These are phyloP conservation scores for Debaryomyces prosopidis DNA, from an alignment of 805 yeast species.

Conservation along the genomic window DNA sequence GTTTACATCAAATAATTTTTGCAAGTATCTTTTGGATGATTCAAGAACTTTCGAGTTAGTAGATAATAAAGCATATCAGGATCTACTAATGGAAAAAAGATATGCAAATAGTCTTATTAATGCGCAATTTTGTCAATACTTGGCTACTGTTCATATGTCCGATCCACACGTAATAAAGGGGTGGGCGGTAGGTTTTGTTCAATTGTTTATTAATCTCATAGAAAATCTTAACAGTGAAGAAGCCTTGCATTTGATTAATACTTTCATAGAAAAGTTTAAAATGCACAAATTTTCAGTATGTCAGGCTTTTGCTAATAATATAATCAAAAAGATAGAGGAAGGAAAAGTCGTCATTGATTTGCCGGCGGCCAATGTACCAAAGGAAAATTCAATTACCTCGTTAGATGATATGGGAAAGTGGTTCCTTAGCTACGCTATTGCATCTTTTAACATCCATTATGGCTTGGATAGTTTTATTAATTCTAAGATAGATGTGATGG, in stretches of 20 bases:
- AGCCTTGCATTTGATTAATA: slow-evolving; percentile 8
- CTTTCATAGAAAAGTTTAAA: slow-evolving; percentile 3
- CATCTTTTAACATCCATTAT: slow-evolving; percentile 8
- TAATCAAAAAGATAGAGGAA: not conserved
- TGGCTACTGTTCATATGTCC: slow-evolving; percentile 8
- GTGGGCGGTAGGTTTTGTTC: slow-evolving; percentile 12
- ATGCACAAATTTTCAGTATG: not conserved
- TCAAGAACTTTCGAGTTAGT: slow-evolving; percentile 5
- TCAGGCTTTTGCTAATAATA: not conserved
- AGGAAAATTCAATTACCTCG: no score
- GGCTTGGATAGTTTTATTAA: slow-evolving; percentile 11
- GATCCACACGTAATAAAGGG: slow-evolving; percentile 3
- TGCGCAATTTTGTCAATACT: slow-evolving; percentile 19
- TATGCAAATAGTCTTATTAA: slow-evolving; percentile 8
- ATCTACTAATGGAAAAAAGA: slow-evolving; percentile 5
- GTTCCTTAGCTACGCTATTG: slow-evolving; percentile 7
- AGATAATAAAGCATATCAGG: slow-evolving; percentile 3
- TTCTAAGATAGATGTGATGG: slow-evolving; percentile 8
- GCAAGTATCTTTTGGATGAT: slow-evolving; percentile 14
- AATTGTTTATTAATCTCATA: slow-evolving; percentile 8
- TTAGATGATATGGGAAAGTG: slow-evolving; percentile 5
- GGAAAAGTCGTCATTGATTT: not conserved
- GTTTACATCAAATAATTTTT: slow-evolving; percentile 10
- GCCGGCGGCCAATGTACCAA: not conserved
- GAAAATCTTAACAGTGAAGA: slow-evolving; percentile 12